Evolutionary conservation across 345 rosid genomes (phyloP).

Genomic region (Leavenworthia alabamica): DNA sequence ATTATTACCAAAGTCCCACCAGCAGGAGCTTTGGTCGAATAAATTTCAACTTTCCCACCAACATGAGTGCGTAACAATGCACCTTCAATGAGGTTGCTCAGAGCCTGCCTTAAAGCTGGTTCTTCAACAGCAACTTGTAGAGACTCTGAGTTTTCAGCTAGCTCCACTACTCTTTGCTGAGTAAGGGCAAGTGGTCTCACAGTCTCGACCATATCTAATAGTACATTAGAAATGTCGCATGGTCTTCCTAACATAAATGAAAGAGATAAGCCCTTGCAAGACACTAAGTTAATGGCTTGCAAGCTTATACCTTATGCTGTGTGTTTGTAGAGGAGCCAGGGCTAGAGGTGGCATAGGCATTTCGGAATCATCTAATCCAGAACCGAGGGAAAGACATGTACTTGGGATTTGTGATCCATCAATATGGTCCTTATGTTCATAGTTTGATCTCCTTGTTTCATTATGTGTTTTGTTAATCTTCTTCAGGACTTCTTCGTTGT

Average conservation of each 20-base stretch:
- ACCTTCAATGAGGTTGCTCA: slow-evolving; percentile 94
- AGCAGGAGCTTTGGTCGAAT: slow-evolving; percentile 67
- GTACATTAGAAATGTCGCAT: slow-evolving; percentile 69
- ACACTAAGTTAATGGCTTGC: background rate
- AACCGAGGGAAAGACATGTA: slow-evolving; percentile 32
- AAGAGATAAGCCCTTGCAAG: slow-evolving; percentile 35
- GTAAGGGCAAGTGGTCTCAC: slow-evolving; percentile 68
- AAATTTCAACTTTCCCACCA: slow-evolving; percentile 71
- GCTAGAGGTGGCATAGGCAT: slow-evolving; percentile 91
- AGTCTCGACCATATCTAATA: slow-evolving; percentile 68
- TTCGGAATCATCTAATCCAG: slow-evolving; percentile 55
- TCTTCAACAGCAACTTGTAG: slow-evolving; percentile 81
- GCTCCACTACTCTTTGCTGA: slow-evolving; percentile 68
- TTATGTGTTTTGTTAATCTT: slow-evolving; percentile 40
- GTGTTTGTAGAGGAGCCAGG: slow-evolving; percentile 51
- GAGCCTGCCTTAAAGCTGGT: slow-evolving; percentile 79
- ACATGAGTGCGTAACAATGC: slow-evolving; percentile 79
- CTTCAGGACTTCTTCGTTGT: slow-evolving; percentile 61
- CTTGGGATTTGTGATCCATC: slow-evolving; percentile 28
- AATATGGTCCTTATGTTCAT: slow-evolving; percentile 24
- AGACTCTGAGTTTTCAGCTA: slow-evolving; percentile 44
- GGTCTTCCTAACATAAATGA: slow-evolving; percentile 89
- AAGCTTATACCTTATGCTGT: slow-evolving; percentile 55
- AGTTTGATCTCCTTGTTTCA: slow-evolving; percentile 46
- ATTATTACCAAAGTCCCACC: slow-evolving; percentile 74